Evolutionary conservation across 768 basidiomycete genomes (phyloP), one percentile per base, ranked within the genome.

Genomic region (Calocera viscosa): DNA sequence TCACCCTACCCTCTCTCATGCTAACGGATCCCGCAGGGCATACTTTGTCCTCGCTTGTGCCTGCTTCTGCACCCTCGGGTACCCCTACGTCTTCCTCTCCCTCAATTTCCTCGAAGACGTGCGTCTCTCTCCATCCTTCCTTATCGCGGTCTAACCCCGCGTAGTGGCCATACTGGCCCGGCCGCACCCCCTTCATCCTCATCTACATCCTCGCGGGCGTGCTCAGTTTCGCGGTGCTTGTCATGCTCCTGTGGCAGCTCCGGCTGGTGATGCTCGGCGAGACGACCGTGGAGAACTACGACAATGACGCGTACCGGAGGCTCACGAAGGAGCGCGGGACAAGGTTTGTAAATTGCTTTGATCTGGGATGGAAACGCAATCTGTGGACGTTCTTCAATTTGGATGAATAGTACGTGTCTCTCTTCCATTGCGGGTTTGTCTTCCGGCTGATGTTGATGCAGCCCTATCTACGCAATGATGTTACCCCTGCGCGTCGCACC

Each of bases 321-420:
- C 76, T 84, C 38, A 93, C 94, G 0, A 82, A 83, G 67, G 76
- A 79, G 11, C 79, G 92, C 28, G 86, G 86, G 30, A 68, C 91
- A 90, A 79, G 78, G 1, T 98, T 94, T 72, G 80, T 91, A 12
- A 97, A 97, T 72, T 92, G 89, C 1, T 99, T 93, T 73, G 90
- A 98, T 74, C 78, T 95, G 2, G 95, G 84, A 28, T 81, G 79
- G 72, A 76, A 78, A 64, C 81, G 80, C 71, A 98, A 99, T 73
- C 77, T 97, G 11, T 76, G 82, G 69, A 74, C 91, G 22, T 96
- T 95, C 73, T 95, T 98, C 78, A 97, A 97, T 71, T 72, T 95
- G 33, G 90, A 89, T 11, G 87, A 90, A 78, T 91, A 94, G 92
- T 95, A 75, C 71, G 92, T 85, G 14, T 1, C 7, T 3, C 28